Percentiles rank a stretch among this genome's conserved stretches.
These are phyloP conservation scores for Ceratobasidium theobromae DNA, from an alignment of 1,284 basidiomycete genomes.

Conservation along the genomic window DNA sequence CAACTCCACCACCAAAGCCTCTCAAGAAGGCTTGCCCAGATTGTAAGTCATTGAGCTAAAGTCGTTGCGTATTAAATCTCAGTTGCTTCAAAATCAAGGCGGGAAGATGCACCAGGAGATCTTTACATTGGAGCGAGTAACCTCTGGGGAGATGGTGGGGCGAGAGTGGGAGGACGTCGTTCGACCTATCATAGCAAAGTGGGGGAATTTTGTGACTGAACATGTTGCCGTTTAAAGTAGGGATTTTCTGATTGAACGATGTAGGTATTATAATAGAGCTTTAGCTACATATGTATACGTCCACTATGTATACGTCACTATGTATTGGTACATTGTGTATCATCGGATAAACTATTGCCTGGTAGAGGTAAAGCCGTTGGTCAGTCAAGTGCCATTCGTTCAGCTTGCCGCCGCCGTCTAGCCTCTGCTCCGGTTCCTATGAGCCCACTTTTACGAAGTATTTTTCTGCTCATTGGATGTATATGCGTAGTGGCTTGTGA, in stretches of 20 bases:
- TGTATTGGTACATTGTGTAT: constrained; percentile 4
- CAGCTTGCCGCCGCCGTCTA: not conserved
- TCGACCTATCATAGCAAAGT: constrained; percentile 69
- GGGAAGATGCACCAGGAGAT: constrained; percentile 69
- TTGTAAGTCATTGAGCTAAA: constrained; percentile 42
- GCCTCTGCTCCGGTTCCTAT: not conserved
- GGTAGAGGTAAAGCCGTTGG: no score
- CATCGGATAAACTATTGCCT: not conserved
- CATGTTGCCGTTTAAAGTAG: no score
- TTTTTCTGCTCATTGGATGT: constrained; percentile 10
- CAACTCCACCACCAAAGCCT: constrained; percentile 40
- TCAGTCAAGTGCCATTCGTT: constrained; percentile 16
- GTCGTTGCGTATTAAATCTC: not conserved
- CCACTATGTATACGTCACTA: no score
- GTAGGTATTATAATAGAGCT: no score
- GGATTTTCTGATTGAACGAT: no score
- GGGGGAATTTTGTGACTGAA: constrained; percentile 59
- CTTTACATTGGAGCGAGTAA: constrained; percentile 62
- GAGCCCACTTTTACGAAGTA: not conserved
- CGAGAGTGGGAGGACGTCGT: constrained; percentile 74
- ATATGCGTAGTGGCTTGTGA: not conserved
- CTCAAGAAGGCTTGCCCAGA: constrained; percentile 43
- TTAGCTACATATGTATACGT: no score
- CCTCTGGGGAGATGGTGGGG: constrained; percentile 54
- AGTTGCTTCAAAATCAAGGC: constrained; percentile 47